Conservation (phyloP, 1,284 basidiomycete species). For the Trichosporon sp. region DNA sequence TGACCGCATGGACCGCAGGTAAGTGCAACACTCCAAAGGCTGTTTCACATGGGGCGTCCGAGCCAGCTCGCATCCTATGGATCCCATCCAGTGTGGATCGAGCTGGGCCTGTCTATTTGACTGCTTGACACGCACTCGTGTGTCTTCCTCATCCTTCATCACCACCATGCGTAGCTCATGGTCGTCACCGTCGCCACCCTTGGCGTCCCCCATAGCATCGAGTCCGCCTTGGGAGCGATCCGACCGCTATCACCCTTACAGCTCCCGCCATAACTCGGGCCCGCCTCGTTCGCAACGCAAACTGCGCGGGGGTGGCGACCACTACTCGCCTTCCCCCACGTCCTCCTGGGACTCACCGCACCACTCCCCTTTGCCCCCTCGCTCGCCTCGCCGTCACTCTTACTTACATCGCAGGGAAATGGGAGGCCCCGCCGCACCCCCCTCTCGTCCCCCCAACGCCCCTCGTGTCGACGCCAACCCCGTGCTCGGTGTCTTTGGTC, state of each 20-base stretch:
- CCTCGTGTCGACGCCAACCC: conserved; percentile 67
- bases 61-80: background rate
- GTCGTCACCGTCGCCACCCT: background rate
- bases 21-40: background rate
- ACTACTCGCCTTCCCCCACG: background rate
- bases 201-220: background rate
- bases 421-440: conserved; percentile 11
- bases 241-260: background rate
- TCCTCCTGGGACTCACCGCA: background rate
- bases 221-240: background rate
- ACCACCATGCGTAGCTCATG: background rate
- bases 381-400: background rate
- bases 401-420: background rate
- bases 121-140: background rate
- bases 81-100: background rate
- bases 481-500: conserved; percentile 91
- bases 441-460: conserved; percentile 25
- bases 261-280: background rate
- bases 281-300: background rate
- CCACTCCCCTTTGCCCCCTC: background rate
- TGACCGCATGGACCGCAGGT: conserved; percentile 6
- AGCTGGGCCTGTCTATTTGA: background rate
- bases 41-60: background rate
- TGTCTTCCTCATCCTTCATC: background rate
- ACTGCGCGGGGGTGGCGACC: background rate